Evolutionary conservation across 108 stramenopile genomes (phyloP).

Genomic region (Parietichytrium sp.): DNA sequence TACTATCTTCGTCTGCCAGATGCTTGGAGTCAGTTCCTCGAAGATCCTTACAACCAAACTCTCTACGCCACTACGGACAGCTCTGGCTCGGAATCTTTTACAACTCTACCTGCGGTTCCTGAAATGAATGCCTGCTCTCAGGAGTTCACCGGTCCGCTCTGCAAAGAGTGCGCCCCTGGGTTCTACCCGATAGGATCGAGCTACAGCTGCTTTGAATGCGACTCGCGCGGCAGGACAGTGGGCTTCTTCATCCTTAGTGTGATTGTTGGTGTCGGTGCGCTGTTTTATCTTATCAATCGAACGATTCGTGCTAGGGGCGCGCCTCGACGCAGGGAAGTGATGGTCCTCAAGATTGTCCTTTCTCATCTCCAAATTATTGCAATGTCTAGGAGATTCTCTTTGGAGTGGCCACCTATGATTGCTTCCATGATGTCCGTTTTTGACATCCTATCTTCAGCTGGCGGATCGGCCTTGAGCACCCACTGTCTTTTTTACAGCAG

Average conservation of each 20-base stretch:
- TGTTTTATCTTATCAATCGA: neutral
- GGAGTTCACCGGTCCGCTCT: neutral
- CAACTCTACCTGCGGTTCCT: neutral
- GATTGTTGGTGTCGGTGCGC: neutral
- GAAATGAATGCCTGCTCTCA: constrained; percentile 7
- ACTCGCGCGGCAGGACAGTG: neutral
- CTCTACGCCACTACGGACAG: neutral
- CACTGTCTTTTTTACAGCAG: neutral
- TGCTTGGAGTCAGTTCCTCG: neutral
- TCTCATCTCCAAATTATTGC: constrained; percentile 35
- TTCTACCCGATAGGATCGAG: neutral
- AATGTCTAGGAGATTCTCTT: neutral
- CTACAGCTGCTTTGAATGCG: neutral
- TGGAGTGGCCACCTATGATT: constrained; percentile 18
- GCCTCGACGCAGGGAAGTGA: constrained; percentile 8
- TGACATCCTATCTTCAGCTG: constrained; percentile 26
- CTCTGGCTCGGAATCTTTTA: neutral
- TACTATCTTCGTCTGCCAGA: neutral
- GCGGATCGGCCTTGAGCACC: constrained; percentile 34
- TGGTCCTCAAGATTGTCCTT: constrained; percentile 30
- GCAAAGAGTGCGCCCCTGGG: constrained; percentile 26
- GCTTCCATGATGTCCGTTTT: neutral
- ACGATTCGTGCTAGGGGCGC: constrained; percentile 14
- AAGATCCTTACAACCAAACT: neutral
- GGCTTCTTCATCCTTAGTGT: constrained; percentile 3